Evolutionary conservation across 495 filamentous ascomycete species (phyloP).

Genomic region (Penicillium egyptiacum): DNA sequence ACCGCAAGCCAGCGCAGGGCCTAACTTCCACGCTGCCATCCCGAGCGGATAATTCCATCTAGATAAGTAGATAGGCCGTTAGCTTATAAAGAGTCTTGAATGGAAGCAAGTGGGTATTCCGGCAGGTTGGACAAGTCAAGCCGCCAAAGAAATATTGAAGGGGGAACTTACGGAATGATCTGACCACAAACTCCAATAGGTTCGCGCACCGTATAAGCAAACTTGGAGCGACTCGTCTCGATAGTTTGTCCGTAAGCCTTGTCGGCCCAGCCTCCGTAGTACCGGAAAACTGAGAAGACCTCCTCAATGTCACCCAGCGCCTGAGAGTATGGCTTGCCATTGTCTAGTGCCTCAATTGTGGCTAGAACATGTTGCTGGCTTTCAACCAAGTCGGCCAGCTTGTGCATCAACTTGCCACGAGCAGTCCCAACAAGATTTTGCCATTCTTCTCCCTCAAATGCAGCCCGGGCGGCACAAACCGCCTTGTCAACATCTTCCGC

Average conservation of each 20-base stretch:
- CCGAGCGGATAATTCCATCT: too few relatives aligned
- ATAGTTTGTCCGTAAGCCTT: conserved; percentile 59
- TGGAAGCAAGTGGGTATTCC: too few relatives aligned
- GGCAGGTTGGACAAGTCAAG: too few relatives aligned
- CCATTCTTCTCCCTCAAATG: conserved; percentile 74
- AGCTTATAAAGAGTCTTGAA: too few relatives aligned
- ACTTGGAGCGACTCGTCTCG: not conserved
- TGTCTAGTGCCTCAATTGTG: conserved; percentile 88
- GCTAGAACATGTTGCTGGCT: conserved; percentile 68
- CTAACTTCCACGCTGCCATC: not conserved
- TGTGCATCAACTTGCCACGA: conserved; percentile 69
- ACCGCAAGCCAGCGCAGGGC: too few relatives aligned
- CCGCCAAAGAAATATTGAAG: too few relatives aligned
- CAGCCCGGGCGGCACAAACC: conserved; percentile 73
- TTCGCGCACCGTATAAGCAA: conserved; percentile 80
- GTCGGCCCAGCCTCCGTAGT: conserved; percentile 85
- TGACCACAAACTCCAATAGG: conserved; percentile 85
- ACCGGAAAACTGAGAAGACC: conserved; percentile 63
- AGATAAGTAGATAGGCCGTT: too few relatives aligned
- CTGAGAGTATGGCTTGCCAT: conserved; percentile 46
- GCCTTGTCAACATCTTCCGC: conserved; percentile 76
- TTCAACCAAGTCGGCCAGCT: conserved; percentile 66
- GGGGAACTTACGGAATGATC: conserved; percentile 65
- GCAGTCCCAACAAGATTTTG: conserved; percentile 65
- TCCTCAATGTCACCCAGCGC: conserved; percentile 63